Base-by-base conservation (phyloP, 129 eudicot genomes). In the Centella asiatica region DNA sequence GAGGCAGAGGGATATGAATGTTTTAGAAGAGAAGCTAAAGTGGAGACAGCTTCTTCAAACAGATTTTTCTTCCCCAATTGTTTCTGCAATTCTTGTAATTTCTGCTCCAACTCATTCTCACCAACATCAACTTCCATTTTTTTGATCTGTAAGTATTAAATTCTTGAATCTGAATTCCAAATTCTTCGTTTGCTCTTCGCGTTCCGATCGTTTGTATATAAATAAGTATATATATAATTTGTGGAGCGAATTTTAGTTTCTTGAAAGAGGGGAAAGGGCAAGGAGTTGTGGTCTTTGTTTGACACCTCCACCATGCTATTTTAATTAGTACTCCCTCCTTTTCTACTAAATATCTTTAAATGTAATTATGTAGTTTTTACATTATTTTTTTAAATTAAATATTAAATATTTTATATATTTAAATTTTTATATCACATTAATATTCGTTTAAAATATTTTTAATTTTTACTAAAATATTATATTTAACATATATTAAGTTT, bases 11-110 rank as follows among this genome's bases (percentile, higher is more conserved):
- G 69, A 55, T 86, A 90, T 60, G 40, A 47, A 37, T 76, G 64
- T 14, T 25, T 65, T 0, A 90, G 74, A 52, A 86, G 79, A 26
- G 95, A 81, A 65, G 78, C 67, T 40, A 90, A 72, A 27, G 85
- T 44, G 36, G 87, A 50, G 19, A 92, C 82, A 13, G 96, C 80
- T 60, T 77, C 87, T 71, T 92, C 96, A 58, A 92, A 92, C 72
- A 76, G 28, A 40, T 87, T 95, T 55, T 85, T 92, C 73, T 92
- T 87, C 32, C 77, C 85, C 17, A 92, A 69, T 52, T 84, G 88
- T 44, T 78, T 92, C 65, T 83, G 90, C 65, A 92, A 64, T 59
- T 84, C 87, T 64, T 90, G 94, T 60, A 86, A 70, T 71, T 78
- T 81, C 77, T 72, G 78, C 59, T 78, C 77, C 62, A 88, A 68